Percentiles rank a stretch among this genome's conserved stretches.
phyloP scores from a whole-genome alignment of 257 asterid species.

The Nicotiana knightiana region DNA sequence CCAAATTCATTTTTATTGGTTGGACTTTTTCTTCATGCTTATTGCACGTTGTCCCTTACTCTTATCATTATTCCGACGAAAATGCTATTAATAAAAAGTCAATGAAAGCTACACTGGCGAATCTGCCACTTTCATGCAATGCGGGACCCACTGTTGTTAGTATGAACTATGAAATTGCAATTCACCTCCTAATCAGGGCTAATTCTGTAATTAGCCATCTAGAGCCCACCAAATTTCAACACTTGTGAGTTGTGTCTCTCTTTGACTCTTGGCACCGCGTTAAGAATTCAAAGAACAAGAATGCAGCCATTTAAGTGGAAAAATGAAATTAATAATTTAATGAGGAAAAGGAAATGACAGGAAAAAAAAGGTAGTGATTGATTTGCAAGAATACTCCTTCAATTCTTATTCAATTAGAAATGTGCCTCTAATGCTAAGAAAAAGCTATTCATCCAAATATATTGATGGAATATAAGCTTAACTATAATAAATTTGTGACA shows the following conservation, averaged over 20 bases:
- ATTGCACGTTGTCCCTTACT: background rate
- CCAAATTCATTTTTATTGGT: background rate
- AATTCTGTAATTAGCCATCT: background rate
- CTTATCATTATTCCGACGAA: background rate
- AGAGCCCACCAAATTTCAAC: too few relatives aligned
- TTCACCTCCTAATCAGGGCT: background rate
- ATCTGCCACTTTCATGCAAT: background rate
- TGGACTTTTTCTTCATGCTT: too few relatives aligned
- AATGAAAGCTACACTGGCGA: background rate
- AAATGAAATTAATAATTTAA: too few relatives aligned
- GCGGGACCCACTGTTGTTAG: background rate
- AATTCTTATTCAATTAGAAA: background rate
- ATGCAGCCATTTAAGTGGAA: background rate
- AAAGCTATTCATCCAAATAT: background rate
- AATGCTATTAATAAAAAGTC: background rate
- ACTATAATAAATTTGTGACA: too few relatives aligned
- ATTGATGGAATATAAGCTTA: too few relatives aligned
- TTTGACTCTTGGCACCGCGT: background rate
- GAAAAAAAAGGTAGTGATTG: too few relatives aligned
- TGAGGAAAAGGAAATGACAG: background rate
- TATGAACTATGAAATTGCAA: background rate
- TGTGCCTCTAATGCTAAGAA: background rate
- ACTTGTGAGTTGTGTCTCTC: background rate
- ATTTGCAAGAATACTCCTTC: background rate
- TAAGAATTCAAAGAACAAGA: background rate